Evolutionary conservation across 352 stramenopile species (phyloP).

Genomic region (Phytopythium kandeliae): DNA sequence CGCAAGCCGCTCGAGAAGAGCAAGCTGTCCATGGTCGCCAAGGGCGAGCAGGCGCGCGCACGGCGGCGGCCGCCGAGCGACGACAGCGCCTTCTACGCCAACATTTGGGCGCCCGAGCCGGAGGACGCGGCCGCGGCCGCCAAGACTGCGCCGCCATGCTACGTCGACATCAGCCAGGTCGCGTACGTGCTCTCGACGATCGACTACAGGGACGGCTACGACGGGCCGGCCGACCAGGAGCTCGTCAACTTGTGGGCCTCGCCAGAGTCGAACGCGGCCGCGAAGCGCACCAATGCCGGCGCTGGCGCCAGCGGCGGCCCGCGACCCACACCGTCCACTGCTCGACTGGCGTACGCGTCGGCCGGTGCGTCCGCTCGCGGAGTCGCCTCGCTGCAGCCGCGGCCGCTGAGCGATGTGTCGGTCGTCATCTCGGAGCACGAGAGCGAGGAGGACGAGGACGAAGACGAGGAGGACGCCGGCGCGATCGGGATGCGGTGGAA

Average conservation of each 20-base stretch:
- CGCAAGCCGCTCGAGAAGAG: conserved; percentile 60
- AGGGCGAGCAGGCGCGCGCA: conserved; percentile 23
- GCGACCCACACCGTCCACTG: background rate
- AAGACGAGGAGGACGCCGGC: conserved; percentile 13
- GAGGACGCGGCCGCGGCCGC: conserved; percentile 11
- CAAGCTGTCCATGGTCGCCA: conserved; percentile 31
- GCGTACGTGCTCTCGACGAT: conserved; percentile 68
- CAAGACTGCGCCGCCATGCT: conserved; percentile 22
- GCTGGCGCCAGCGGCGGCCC: too few species aligned
- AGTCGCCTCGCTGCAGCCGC: conserved; percentile 8
- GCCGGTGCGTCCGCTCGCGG: background rate
- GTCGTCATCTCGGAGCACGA: conserved; percentile 34
- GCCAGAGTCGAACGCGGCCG: conserved; percentile 15
- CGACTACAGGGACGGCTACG: conserved; percentile 69
- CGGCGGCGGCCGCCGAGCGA: conserved; percentile 27
- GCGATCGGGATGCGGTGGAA: conserved; percentile 5
- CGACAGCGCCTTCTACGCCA: conserved; percentile 76
- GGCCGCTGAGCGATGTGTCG: conserved; percentile 20
- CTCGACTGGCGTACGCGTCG: conserved; percentile 1
- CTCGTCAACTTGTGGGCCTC: conserved; percentile 55
- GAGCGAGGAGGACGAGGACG: conserved; percentile 19
- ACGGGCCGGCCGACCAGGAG: conserved; percentile 17
- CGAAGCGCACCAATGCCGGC: conserved; percentile 1
- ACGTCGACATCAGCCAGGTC: conserved; percentile 78
- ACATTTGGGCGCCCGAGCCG: conserved; percentile 54